phyloP scores from a whole-genome alignment of 2,329 filamentous ascomycete species.

The Aspergillus tamarii region DNA sequence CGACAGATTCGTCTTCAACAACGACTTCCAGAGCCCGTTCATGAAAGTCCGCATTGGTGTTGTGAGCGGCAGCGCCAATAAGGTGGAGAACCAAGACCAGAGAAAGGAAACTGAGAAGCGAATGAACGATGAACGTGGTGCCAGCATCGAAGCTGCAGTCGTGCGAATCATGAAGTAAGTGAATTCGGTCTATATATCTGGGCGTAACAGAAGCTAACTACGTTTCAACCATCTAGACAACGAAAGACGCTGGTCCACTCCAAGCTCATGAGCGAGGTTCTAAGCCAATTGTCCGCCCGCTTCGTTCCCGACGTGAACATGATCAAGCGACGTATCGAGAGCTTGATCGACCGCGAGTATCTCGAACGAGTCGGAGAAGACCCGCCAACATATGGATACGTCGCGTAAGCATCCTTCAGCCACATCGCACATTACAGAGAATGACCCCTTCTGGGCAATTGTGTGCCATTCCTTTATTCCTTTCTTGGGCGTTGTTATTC shows the following conservation, averaged over 20 bases:
- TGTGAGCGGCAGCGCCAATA: constrained; percentile 74
- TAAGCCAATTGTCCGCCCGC: constrained; percentile 51
- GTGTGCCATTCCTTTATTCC: not conserved
- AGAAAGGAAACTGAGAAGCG: constrained; percentile 55
- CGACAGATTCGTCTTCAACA: constrained; percentile 82
- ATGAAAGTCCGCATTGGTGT: constrained; percentile 89
- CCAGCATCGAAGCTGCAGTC: constrained; percentile 56
- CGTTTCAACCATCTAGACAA: constrained; percentile 37
- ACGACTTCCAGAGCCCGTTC: constrained; percentile 77
- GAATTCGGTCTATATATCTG: not conserved
- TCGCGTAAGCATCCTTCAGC: constrained; percentile 36
- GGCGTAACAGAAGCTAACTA: constrained; percentile 6
- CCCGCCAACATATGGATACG: constrained; percentile 50
- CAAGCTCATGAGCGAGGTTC: constrained; percentile 55
- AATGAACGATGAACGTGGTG: constrained; percentile 53
- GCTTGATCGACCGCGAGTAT: constrained; percentile 58
- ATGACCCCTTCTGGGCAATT: not conserved
- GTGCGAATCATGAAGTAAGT: constrained; percentile 59
- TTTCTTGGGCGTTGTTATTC: not conserved
- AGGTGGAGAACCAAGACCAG: constrained; percentile 74
- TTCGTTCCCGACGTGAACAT: constrained; percentile 57
- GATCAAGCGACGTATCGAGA: constrained; percentile 58
- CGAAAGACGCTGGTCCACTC: constrained; percentile 53
- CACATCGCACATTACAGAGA: not conserved
- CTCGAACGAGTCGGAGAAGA: constrained; percentile 50